phyloP scores from a whole-genome alignment of 805 yeast species.

The Candida silvicultrix region DNA sequence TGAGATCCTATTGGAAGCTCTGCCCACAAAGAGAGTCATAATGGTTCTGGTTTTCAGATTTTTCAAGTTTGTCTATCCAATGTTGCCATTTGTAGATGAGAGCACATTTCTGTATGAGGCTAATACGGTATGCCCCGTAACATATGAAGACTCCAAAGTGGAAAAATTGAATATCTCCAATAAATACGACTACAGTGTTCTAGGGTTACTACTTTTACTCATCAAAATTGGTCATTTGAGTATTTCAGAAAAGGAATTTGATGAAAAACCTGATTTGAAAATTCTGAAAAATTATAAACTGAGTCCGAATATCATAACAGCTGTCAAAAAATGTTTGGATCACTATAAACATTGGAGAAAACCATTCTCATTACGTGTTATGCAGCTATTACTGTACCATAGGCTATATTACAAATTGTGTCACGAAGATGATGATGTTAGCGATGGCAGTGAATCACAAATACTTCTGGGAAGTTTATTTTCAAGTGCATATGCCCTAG shows the following conservation, averaged over 20 bases:
- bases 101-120: constrained; percentile 14
- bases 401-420: constrained; percentile 42
- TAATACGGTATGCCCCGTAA: constrained; percentile 5
- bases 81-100: constrained; percentile 20
- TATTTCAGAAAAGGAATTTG: constrained; percentile 10
- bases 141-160: constrained; percentile 1
- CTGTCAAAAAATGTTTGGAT: constrained; percentile 33
- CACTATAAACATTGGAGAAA: constrained; percentile 43
- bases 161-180: constrained; percentile 5
- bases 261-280: constrained; percentile 1
- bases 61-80: constrained; percentile 20
- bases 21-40: constrained; percentile 13
- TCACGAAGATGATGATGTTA: constrained; percentile 53
- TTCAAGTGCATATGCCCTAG: constrained; percentile 49
- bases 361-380: constrained; percentile 37
- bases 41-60: constrained; percentile 16
- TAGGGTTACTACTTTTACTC: constrained; percentile 17
- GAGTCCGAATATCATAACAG: constrained; percentile 4
- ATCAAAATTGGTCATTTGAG: constrained; percentile 17
- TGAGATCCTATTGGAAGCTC: constrained; percentile 6
- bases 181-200: constrained; percentile 16
- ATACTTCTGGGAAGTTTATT: constrained; percentile 40
- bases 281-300: constrained; percentile 5
- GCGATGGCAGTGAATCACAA: constrained; percentile 42
- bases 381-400: constrained; percentile 46